Conservation (phyloP, 2,329 filamentous ascomycete species). For the Zymoseptoria brevis region DNA sequence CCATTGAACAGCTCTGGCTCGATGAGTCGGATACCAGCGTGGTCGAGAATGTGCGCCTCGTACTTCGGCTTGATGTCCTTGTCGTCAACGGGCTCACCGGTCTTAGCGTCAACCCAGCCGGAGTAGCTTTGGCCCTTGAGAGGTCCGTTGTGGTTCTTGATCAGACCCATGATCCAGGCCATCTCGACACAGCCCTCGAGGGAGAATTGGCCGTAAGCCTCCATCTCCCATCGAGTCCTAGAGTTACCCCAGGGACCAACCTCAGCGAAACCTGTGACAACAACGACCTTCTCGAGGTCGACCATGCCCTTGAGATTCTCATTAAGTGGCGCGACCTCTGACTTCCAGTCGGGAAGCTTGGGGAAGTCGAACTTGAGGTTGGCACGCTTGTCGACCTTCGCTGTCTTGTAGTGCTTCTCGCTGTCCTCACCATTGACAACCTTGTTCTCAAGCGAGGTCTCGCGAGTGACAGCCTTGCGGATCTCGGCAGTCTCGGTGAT, state of each 20-base stretch:
- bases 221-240: conserved; percentile 98
- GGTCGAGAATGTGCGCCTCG: conserved; percentile 91
- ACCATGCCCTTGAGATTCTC: conserved; percentile 92
- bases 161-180: conserved; percentile 99
- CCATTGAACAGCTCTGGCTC: conserved; percentile 95
- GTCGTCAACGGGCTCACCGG: conserved; percentile 90
- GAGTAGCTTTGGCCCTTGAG: conserved; percentile 96
- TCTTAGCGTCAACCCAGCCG: conserved; percentile 93
- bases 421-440: conserved; percentile 90
- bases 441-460: conserved; percentile 94
- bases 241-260: conserved; percentile 98
- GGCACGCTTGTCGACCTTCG: conserved; percentile 83
- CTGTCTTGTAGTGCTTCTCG: conserved; percentile 89
- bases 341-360: conserved; percentile 79
- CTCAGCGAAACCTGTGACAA: conserved; percentile 93
- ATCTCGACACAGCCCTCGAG: conserved; percentile 97
- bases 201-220: conserved; percentile 91
- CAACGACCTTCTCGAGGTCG: conserved; percentile 94
- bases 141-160: conserved; percentile 95
- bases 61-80: conserved; percentile 98
- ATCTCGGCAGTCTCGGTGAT: conserved; percentile 94
- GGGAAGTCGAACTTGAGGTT: conserved; percentile 99
- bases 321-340: conserved; percentile 82
- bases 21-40: conserved; percentile 94
- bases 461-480: conserved; percentile 86